A percentile compares a stretch with the other conserved stretches of the same genome.
Evolutionary conservation across 1,284 basidiomycete species (phyloP).

Genomic region (Volvariella surrecta): DNA sequence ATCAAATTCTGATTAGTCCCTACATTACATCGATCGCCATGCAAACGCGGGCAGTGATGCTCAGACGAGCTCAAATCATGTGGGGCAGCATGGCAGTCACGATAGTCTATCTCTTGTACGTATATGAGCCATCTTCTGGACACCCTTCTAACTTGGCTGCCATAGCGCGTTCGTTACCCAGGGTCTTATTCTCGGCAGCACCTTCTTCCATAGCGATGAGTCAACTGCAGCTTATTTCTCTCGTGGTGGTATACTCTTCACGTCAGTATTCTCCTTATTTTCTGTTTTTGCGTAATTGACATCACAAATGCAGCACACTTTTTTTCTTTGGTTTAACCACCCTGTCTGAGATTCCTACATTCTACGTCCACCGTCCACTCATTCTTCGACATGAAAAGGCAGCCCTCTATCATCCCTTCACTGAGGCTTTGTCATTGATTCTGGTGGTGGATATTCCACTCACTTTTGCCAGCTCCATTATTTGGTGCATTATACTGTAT

Average conservation of each 20-base stretch:
- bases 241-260: constrained; percentile 58
- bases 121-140: constrained; percentile 13
- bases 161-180: constrained; percentile 48
- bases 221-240: constrained; percentile 64
- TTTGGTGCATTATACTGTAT: constrained; percentile 54
- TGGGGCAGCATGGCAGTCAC: constrained; percentile 42
- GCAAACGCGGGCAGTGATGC: constrained; percentile 63
- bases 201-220: constrained; percentile 60
- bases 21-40: constrained; percentile 44
- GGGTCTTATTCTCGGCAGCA: constrained; percentile 68
- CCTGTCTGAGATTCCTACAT: constrained; percentile 72
- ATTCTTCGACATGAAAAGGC: constrained; percentile 51
- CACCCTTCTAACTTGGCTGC: constrained; percentile 8
- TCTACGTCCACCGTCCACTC: constrained; percentile 69
- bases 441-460: constrained; percentile 69
- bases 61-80: constrained; percentile 32
- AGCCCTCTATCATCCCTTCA: constrained; percentile 59
- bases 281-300: constrained; percentile 19
- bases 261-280: too few relatives aligned
- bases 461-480: constrained; percentile 37
- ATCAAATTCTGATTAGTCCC: constrained; percentile 21
- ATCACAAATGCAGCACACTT: too few relatives aligned
- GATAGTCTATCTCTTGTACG: constrained; percentile 25
- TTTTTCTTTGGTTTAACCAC: constrained; percentile 44
- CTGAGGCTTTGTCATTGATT: constrained; percentile 60